These are phyloP conservation scores for Primulina huaijiensis DNA, from an alignment of 257 asterid species.

Conservation along the genomic window DNA sequence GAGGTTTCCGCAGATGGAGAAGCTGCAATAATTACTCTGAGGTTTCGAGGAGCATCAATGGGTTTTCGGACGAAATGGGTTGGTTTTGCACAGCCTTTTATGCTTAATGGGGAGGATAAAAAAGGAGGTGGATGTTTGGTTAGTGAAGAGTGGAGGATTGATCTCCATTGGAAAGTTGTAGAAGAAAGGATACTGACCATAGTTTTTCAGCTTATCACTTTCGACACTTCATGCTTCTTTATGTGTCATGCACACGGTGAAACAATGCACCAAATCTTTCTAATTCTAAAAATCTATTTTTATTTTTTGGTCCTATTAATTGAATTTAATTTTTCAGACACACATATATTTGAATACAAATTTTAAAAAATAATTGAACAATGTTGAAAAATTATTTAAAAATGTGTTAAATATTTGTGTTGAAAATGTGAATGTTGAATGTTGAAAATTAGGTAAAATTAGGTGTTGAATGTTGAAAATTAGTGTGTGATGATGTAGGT, in stretches of 20 bases:
- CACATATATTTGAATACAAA: too few relatives aligned
- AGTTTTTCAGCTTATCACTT: slow-evolving; percentile 16
- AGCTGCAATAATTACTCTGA: slow-evolving; percentile 44
- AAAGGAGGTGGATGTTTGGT: slow-evolving; percentile 28
- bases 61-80: slow-evolving; percentile 16
- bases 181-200: slow-evolving; percentile 69
- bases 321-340: too few relatives aligned
- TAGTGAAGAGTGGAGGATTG: slow-evolving; percentile 29
- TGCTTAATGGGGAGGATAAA: slow-evolving; percentile 21
- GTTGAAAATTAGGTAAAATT: too few relatives aligned
- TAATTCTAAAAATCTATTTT: too few relatives aligned
- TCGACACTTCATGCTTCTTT: slow-evolving; percentile 2
- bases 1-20: slow-evolving; percentile 47
- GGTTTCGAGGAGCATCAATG: slow-evolving; percentile 18
- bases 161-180: slow-evolving; percentile 46
- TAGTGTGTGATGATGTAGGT: too few relatives aligned
- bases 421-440: too few relatives aligned
- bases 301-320: too few relatives aligned
- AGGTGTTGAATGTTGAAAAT: too few relatives aligned
- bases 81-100: slow-evolving; percentile 21
- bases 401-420: too few relatives aligned
- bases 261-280: too few relatives aligned
- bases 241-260: slow-evolving; percentile 3
- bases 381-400: too few relatives aligned
- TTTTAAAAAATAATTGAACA: too few relatives aligned